phyloP scores from a whole-genome alignment of 345 rosid genomes.

The Syzygium aromaticum region DNA sequence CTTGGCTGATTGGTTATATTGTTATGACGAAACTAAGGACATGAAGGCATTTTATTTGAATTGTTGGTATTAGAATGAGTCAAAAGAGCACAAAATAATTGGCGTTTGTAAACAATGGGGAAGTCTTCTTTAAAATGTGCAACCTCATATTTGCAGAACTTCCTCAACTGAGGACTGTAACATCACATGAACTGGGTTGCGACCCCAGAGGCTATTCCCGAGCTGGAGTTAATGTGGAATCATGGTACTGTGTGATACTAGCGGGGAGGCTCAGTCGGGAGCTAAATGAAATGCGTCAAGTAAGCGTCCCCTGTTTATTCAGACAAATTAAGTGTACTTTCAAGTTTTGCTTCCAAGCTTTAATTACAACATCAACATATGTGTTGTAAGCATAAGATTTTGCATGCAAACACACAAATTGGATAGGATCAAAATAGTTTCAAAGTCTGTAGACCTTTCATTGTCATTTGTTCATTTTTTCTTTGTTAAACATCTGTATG shows the following conservation, averaged over 20 bases:
- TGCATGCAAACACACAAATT: neutral
- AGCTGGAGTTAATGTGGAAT: constrained; percentile 60
- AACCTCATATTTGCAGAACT: constrained; percentile 39
- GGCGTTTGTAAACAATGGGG: neutral
- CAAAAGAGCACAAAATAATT: neutral
- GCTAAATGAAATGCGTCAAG: constrained; percentile 84
- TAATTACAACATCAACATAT: neutral
- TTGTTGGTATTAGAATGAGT: neutral
- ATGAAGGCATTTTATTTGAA: neutral
- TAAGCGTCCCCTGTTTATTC: constrained; percentile 24
- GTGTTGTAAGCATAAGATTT: neutral
- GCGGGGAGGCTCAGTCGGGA: constrained; percentile 86
- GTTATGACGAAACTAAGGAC: neutral
- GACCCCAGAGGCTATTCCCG: constrained; percentile 85
- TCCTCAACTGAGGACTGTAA: constrained; percentile 75
- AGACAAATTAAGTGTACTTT: neutral
- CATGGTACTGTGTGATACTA: constrained; percentile 89
- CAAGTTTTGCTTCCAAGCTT: neutral
- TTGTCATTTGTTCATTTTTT: neutral
- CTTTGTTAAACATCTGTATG: neutral
- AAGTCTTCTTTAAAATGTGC: neutral
- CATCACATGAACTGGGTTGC: constrained; percentile 87
- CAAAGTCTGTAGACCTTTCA: neutral
- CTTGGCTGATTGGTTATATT: neutral
- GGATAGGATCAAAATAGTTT: neutral